Percentiles rank a stretch among this genome's conserved stretches.
phyloP scores from a whole-genome alignment of 2,329 filamentous ascomycete species.

The Diaporthe batatas region DNA sequence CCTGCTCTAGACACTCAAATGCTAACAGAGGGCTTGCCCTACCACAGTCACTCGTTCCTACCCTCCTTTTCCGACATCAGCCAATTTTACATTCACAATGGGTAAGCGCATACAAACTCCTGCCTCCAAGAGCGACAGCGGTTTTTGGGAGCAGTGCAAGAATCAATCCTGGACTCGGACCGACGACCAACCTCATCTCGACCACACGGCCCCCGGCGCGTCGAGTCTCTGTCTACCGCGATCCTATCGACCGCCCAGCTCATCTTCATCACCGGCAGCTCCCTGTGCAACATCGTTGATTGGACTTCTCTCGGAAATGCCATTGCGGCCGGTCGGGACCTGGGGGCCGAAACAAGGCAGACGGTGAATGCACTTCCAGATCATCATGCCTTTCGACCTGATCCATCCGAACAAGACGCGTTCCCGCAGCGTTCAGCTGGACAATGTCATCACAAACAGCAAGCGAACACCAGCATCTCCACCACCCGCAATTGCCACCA shows the following conservation, averaged over 20 bases:
- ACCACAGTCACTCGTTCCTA: constrained; percentile 42
- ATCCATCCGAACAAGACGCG: constrained; percentile 60
- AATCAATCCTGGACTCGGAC: constrained; percentile 31
- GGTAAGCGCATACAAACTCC: constrained; percentile 37
- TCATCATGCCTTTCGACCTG: constrained; percentile 57
- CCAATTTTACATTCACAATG: constrained; percentile 41
- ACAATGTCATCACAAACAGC: constrained; percentile 49
- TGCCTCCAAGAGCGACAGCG: constrained; percentile 23
- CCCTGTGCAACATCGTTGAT: constrained; percentile 1
- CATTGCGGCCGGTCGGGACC: constrained; percentile 6
- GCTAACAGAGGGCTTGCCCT: constrained; percentile 35
- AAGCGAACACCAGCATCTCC: constrained; percentile 42
- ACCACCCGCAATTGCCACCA: constrained; percentile 48
- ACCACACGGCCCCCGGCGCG: constrained; percentile 17
- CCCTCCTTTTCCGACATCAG: constrained; percentile 37
- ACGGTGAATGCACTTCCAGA: constrained; percentile 52
- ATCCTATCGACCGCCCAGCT: constrained; percentile 5
- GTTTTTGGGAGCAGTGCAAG: constrained; percentile 40
- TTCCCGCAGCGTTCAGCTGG: constrained; percentile 64
- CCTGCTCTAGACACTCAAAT: constrained; percentile 27
- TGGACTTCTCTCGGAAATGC: constrained; percentile 9
- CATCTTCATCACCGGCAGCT: not conserved
- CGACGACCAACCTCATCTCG: constrained; percentile 9
- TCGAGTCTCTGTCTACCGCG: constrained; percentile 10
- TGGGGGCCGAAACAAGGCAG: constrained; percentile 61